Base-by-base conservation (phyloP, 1,284 basidiomycete species). In the Athelia sp. region DNA sequence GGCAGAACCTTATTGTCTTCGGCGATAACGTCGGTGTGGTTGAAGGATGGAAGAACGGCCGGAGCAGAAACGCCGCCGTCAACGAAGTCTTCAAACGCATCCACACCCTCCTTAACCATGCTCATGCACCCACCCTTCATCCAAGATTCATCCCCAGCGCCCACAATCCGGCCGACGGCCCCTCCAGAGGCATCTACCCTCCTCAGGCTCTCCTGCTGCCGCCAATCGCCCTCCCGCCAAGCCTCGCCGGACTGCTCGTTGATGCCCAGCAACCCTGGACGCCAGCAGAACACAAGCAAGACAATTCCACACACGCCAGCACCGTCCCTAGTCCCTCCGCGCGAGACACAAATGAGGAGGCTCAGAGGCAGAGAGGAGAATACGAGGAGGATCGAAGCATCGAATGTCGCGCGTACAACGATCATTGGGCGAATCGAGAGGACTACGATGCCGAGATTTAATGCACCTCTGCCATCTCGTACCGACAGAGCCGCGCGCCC, bases 1-100 rank as follows among this genome's bases (percentile, higher is more conserved):
- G 19, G 4, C 15, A 64, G 17, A 26, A 67, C 58, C 58, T 58
- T 13, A 57, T 54, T 4, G 50, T 67, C 21, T 66, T 54, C 45
- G 58, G 72, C 0, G 68, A 74, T 59, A 76, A 74, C 58, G 47
- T 24, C 10, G 64, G 69, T 0, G 61, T 75, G 9, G 56, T 73
- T 8, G 61, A 75, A 47, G 67, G 70, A 0, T 75, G 69, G 72
- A 58, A 61, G 54, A 63, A 60, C 3, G 57, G 65, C 0, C 3
- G 65, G 0, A 73, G 73, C 46, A 4, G 58, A 2, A 74, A 73
- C 54, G 2, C 1, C 1, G 32, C 51, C 4, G 55, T 59, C 48
- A 56, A 64, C 45, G 0, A 38, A 22, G 43, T 0, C 4, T 40
- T 40, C 36, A 6, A n/a, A 4, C 15, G 36, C 9, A n/a, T 40